Evolutionary conservation across 495 filamentous ascomycete species (phyloP).

Genomic region (Penicillium alfredii): DNA sequence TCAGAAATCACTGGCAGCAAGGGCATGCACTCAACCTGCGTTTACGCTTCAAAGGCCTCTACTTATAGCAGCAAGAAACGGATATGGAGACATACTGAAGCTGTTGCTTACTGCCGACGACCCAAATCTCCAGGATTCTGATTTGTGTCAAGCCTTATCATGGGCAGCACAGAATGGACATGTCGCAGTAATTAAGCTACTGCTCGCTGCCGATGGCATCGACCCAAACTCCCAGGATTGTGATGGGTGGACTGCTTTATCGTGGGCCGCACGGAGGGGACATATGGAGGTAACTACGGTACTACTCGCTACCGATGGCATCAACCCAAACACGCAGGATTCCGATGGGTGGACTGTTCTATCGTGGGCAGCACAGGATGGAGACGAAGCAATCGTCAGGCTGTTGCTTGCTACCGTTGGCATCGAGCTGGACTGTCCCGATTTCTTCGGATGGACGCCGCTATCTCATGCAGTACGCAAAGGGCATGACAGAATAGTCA

Average conservation of each 20-base stretch:
- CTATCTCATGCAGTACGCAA: constrained; percentile 19
- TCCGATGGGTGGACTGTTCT: constrained; percentile 14
- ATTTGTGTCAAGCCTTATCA: constrained; percentile 30
- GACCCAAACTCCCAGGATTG: constrained; percentile 19
- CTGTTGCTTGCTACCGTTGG: background rate
- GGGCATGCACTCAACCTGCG: constrained; percentile 14
- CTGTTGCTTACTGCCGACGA: constrained; percentile 8
- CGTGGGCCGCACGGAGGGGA: constrained; percentile 18
- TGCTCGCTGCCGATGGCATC: constrained; percentile 9
- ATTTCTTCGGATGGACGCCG: constrained; percentile 13
- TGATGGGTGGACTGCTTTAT: constrained; percentile 18
- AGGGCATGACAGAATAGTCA: constrained; percentile 19
- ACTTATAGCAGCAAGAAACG: constrained; percentile 24
- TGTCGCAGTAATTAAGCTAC: constrained; percentile 14
- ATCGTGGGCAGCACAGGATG: constrained; percentile 5
- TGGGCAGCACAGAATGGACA: constrained; percentile 37
- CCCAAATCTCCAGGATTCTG: background rate
- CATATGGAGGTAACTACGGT: constrained; percentile 17
- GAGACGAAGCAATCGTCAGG: background rate
- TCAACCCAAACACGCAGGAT: constrained; percentile 13
- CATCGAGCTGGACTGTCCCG: background rate
- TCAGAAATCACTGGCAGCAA: constrained; percentile 8
- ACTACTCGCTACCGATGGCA: constrained; percentile 8
- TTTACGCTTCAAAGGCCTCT: constrained; percentile 5
- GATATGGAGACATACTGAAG: constrained; percentile 14